A percentile compares a stretch with the other conserved stretches of the same genome.
These are phyloP conservation scores for Eucalyptus guilfoylei DNA, from an alignment of 345 rosid genomes.

Conservation along the genomic window DNA sequence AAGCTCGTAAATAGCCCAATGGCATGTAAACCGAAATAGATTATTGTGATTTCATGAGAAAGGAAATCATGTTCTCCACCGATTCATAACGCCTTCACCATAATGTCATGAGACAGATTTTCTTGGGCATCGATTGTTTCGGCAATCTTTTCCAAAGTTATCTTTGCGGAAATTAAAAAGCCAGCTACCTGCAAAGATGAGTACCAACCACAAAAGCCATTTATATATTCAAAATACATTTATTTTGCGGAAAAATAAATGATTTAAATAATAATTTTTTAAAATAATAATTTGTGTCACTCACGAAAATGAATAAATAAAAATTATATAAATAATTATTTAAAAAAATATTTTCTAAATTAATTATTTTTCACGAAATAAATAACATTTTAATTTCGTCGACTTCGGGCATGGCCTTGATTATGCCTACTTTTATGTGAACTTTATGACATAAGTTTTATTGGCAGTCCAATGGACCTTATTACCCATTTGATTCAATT, in stretches of 20 bases:
- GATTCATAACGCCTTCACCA: neutral
- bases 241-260: neutral
- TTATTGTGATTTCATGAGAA: neutral
- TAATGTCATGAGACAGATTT: neutral
- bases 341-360: rapidly evolving
- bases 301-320: neutral
- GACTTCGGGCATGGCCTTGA: neutral
- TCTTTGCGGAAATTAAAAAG: neutral
- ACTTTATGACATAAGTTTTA: neutral
- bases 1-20: neutral
- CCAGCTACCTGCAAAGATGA: neutral
- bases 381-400: rapidly evolving
- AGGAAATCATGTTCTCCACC: neutral
- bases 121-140: neutral
- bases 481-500: neutral
- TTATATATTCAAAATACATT: too few relatives aligned
- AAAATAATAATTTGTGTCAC: rapidly evolving
- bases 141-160: neutral
- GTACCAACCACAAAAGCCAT: neutral
- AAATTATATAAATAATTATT: neutral
- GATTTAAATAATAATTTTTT: neutral
- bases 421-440: neutral
- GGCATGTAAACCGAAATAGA: neutral
- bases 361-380: neutral
- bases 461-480: neutral